Percentiles rank a stretch among this genome's conserved stretches.
Evolutionary conservation across 306 rosid species (phyloP).

Genomic region (Trichosanthes truncata): DNA sequence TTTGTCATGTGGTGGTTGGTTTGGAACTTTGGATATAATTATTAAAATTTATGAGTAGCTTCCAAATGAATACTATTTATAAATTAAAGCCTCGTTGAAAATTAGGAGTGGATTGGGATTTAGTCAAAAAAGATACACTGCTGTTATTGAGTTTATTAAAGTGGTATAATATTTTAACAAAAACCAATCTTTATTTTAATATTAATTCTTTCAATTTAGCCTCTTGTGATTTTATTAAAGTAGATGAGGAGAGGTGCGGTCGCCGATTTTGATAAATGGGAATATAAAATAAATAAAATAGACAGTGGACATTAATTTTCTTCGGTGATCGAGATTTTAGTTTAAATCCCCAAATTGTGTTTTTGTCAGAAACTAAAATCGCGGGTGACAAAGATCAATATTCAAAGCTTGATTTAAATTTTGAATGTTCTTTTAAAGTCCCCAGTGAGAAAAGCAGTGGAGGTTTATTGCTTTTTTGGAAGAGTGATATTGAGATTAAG

Average conservation of each 20-base stretch:
- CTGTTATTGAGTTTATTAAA: background rate
- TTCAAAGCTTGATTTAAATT: too few species aligned
- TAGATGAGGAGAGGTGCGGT: background rate
- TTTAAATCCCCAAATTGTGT: too few species aligned
- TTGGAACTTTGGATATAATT: background rate
- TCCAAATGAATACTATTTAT: background rate
- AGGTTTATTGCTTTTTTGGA: too few species aligned
- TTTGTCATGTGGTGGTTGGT: background rate
- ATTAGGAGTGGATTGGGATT: background rate
- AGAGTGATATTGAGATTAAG: too few species aligned
- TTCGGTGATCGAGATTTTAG: too few species aligned
- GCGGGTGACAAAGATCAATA: too few species aligned
- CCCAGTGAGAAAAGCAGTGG: too few species aligned
- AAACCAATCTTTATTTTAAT: background rate
- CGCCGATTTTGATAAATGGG: background rate
- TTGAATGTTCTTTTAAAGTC: too few species aligned
- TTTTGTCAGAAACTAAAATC: too few species aligned
- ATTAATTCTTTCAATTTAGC: background rate
- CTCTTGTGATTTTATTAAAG: background rate
- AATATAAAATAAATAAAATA: background rate
- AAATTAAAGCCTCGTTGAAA: background rate
- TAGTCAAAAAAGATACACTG: background rate
- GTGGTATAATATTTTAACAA: background rate
- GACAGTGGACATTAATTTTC: too few species aligned
- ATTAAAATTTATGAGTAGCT: background rate